Evolutionary conservation across 768 basidiomycete species (phyloP).

Genomic region (Panaeolus papilionaceus): DNA sequence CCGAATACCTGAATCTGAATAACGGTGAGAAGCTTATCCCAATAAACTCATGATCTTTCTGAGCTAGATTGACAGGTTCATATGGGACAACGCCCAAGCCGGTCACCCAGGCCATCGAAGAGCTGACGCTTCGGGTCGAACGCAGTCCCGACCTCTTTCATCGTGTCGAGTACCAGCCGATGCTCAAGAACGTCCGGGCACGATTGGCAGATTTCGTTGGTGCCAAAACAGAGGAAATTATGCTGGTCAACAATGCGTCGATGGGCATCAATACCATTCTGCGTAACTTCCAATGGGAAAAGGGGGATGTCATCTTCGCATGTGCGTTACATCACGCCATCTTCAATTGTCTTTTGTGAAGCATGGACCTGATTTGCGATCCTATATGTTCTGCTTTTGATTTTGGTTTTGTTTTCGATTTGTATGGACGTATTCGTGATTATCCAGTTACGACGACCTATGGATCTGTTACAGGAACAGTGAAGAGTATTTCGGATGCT

Average conservation of each 20-base stretch:
- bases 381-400: neutral
- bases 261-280: constrained; percentile 72
- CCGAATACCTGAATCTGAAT: constrained; percentile 69
- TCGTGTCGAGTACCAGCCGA: constrained; percentile 39
- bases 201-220: constrained; percentile 60
- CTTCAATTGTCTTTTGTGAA: neutral
- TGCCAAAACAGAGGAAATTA: constrained; percentile 58
- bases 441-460: constrained; percentile 53
- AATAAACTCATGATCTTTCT: neutral
- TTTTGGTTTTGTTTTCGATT: constrained; percentile 5
- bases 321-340: constrained; percentile 45
- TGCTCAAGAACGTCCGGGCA: constrained; percentile 47
- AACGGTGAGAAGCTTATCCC: constrained; percentile 46
- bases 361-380: neutral
- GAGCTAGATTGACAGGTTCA: constrained; percentile 46
- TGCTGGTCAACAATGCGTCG: constrained; percentile 66
- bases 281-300: constrained; percentile 69
- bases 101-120: constrained; percentile 51
- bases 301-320: constrained; percentile 68
- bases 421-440: neutral
- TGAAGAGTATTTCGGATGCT: constrained; percentile 60
- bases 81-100: constrained; percentile 63
- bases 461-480: constrained; percentile 54
- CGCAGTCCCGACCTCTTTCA: constrained; percentile 64
- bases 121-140: constrained; percentile 51